Percentiles rank a stretch among this genome's conserved stretches.
phyloP scores from a whole-genome alignment of 2,329 filamentous ascomycete genomes.

The Boeremia lycopersici region DNA sequence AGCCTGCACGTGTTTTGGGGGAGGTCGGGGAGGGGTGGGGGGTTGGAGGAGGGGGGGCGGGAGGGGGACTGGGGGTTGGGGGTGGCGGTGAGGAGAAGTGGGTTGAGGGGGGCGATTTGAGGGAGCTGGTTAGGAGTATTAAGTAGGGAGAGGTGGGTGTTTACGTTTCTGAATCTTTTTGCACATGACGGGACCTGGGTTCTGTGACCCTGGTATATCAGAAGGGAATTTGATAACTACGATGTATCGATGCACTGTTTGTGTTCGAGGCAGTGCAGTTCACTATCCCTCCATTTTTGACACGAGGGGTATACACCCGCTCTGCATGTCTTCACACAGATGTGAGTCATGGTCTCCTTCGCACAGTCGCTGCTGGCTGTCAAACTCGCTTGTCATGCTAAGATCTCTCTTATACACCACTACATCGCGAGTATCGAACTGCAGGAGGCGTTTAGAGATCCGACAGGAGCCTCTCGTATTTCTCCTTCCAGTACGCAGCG shows the following conservation, averaged over 20 bases:
- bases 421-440: too few relatives aligned
- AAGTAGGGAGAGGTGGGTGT: slow-evolving; percentile 20
- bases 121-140: slow-evolving; percentile 56
- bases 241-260: too few relatives aligned
- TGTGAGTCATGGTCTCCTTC: too few relatives aligned
- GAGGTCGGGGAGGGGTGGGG: slow-evolving; percentile 61
- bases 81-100: slow-evolving; percentile 52
- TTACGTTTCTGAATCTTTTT: not conserved
- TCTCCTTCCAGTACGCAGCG: slow-evolving; percentile 32
- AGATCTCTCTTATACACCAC: too few relatives aligned
- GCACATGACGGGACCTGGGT: not conserved
- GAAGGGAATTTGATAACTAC: too few relatives aligned
- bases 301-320: too few relatives aligned
- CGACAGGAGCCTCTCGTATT: slow-evolving; percentile 32
- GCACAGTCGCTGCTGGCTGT: too few relatives aligned
- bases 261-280: too few relatives aligned
- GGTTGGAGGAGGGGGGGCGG: slow-evolving; percentile 44
- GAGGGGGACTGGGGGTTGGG: slow-evolving; percentile 44
- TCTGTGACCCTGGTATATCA: not conserved
- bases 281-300: too few relatives aligned
- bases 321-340: too few relatives aligned
- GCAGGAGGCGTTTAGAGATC: slow-evolving; percentile 2
- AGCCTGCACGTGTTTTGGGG: slow-evolving; percentile 55
- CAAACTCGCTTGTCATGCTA: not conserved
- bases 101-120: slow-evolving; percentile 58